Percentiles rank a stretch among this genome's conserved stretches.
phyloP scores from a whole-genome alignment of 202 grass and related monocot genomes.

The Hordeum pubiflorum region DNA sequence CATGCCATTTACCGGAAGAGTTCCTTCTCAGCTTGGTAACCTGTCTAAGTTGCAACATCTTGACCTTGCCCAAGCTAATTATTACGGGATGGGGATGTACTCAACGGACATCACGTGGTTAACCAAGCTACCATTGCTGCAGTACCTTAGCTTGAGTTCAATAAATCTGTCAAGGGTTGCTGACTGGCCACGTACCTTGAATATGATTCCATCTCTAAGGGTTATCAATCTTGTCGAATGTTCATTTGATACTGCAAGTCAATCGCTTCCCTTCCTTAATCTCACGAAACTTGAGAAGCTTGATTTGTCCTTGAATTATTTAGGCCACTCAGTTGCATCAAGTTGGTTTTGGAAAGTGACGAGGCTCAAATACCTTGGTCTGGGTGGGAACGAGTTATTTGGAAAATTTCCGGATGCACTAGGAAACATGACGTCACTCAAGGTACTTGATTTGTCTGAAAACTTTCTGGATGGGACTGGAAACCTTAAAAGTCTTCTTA shows the following conservation, averaged over 20 bases:
- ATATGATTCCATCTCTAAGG: background rate
- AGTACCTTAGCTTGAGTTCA: background rate
- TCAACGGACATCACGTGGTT: background rate
- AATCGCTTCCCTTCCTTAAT: background rate
- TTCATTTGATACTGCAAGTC: background rate
- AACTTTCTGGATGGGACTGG: too few relatives aligned
- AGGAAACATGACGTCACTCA: background rate
- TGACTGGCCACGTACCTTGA: background rate
- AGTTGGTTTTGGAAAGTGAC: too few relatives aligned
- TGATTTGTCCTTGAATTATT: background rate
- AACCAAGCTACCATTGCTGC: background rate
- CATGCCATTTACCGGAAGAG: background rate
- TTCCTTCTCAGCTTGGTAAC: background rate
- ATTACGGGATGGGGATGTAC: accelerated
- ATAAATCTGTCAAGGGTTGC: background rate
- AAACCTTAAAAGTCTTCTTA: too few relatives aligned
- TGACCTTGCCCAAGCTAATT: background rate
- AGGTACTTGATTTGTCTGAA: background rate
- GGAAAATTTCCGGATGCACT: background rate
- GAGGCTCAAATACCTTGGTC: too few relatives aligned
- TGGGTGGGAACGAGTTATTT: too few relatives aligned
- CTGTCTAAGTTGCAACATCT: background rate
- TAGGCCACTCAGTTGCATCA: background rate
- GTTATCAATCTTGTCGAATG: background rate
- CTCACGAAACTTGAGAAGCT: background rate